phyloP scores from a whole-genome alignment of 2,329 filamentous ascomycete genomes.

The Pestalotiopsis sp. region DNA sequence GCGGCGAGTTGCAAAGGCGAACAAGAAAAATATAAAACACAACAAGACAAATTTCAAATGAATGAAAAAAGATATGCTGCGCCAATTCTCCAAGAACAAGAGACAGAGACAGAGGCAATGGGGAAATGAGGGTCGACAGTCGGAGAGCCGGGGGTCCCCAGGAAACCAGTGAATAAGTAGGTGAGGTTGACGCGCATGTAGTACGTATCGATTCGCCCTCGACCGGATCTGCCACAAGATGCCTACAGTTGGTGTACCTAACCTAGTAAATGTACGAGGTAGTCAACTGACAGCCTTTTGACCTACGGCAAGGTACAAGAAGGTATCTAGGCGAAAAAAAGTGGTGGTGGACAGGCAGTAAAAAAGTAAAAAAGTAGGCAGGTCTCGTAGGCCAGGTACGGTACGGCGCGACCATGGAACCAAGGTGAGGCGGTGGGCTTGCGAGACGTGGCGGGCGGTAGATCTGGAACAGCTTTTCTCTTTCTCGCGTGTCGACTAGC shows the following conservation, averaged over 20 bases:
- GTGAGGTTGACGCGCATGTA: not conserved
- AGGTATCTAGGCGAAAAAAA: not conserved
- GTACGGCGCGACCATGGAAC: not conserved
- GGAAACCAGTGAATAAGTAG: conserved; percentile 4
- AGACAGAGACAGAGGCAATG: not conserved
- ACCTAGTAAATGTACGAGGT: too few relatives aligned
- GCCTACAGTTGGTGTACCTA: not conserved
- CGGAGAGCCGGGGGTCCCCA: not conserved
- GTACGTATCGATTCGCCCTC: too few relatives aligned
- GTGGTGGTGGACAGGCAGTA: too few relatives aligned
- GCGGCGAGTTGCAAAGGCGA: not conserved
- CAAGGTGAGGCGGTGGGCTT: not conserved
- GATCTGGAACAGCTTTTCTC: not conserved
- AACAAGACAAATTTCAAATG: not conserved
- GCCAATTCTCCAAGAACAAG: not conserved
- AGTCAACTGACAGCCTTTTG: not conserved
- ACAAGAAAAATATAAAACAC: not conserved
- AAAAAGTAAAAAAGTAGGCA: not conserved
- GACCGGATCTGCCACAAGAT: too few relatives aligned
- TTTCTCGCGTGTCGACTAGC: conserved; percentile 3
- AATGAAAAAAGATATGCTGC: not conserved
- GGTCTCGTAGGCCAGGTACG: not conserved
- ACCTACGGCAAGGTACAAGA: not conserved
- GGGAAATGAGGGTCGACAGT: conserved; percentile 10
- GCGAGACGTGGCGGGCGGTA: not conserved